Conservation (phyloP, 768 basidiomycete species). For the Daedalea quercina region DNA sequence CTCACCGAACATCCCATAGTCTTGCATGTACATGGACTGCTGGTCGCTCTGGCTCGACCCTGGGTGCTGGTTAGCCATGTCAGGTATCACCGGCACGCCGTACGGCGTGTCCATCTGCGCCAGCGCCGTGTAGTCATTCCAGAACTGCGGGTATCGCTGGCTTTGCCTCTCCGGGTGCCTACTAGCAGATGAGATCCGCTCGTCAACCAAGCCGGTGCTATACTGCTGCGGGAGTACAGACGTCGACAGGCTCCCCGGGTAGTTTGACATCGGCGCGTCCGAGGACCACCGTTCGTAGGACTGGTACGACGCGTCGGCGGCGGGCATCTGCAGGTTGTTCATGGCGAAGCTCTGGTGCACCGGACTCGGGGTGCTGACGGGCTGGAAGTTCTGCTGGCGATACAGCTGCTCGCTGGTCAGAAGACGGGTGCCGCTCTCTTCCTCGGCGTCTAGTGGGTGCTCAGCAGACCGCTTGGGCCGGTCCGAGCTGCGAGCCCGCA, state of each 20-base stretch:
- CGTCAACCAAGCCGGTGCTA: slow-evolving; percentile 63
- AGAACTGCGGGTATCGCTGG: slow-evolving; percentile 27
- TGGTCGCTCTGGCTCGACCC: slow-evolving; percentile 11
- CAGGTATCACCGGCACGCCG: slow-evolving; percentile 20
- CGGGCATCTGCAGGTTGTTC: slow-evolving; percentile 7
- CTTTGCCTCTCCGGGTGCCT: slow-evolving; percentile 16
- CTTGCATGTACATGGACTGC: slow-evolving; percentile 17
- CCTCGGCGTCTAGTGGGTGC: slow-evolving; percentile 27
- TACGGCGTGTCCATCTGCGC: slow-evolving; percentile 27
- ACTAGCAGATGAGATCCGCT: slow-evolving; percentile 22
- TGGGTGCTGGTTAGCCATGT: slow-evolving; percentile 12
- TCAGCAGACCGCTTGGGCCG: slow-evolving; percentile 59
- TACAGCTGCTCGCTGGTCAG: slow-evolving; percentile 11
- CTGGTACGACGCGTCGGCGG: slow-evolving; percentile 19
- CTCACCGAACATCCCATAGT: slow-evolving; percentile 23
- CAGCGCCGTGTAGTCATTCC: slow-evolving; percentile 29
- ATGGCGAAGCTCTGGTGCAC: slow-evolving; percentile 11
- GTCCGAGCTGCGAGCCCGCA: slow-evolving; percentile 17
- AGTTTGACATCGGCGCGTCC: slow-evolving; percentile 22
- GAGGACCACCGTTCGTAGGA: slow-evolving; percentile 45
- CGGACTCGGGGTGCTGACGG: slow-evolving; percentile 5
- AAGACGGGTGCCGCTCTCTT: slow-evolving; percentile 5
- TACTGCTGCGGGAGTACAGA: slow-evolving; percentile 71
- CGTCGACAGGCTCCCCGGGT: slow-evolving; percentile 52
- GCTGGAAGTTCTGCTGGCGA: slow-evolving; percentile 11